Percentiles rank a stretch among this genome's conserved stretches.
phyloP scores from a whole-genome alignment of 345 rosid species.

The Fremontodendron californicum region DNA sequence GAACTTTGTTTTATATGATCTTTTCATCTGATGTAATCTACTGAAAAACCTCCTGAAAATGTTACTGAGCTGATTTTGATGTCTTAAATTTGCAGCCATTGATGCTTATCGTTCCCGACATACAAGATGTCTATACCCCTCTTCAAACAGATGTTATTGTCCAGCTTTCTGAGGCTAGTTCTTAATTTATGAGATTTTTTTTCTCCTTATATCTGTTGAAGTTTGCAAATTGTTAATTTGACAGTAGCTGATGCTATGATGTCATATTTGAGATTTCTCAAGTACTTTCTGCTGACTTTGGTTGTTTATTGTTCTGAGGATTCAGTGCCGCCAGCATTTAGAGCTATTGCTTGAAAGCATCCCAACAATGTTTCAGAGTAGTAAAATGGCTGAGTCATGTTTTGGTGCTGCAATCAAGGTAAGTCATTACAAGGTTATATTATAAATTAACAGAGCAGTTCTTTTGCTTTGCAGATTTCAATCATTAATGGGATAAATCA shows the following conservation, averaged over 20 bases:
- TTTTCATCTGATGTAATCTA: background rate
- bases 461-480: background rate
- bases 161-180: conserved; percentile 80
- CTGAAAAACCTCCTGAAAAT: background rate
- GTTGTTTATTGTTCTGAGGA: conserved; percentile 19
- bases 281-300: background rate
- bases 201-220: background rate
- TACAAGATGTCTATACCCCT: conserved; percentile 96
- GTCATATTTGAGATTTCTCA: background rate
- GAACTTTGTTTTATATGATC: background rate
- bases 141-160: conserved; percentile 86
- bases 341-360: conserved; percentile 90
- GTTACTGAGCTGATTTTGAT: conserved; percentile 11
- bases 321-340: conserved; percentile 88
- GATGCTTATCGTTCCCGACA: conserved; percentile 98
- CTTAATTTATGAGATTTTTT: conserved; percentile 8
- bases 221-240: background rate
- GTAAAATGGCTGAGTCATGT: conserved; percentile 86
- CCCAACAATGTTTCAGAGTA: conserved; percentile 87
- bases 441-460: background rate
- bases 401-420: conserved; percentile 99
- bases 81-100: conserved; percentile 59
- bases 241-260: conserved; percentile 1
- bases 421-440: conserved; percentile 11
- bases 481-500: background rate